These are phyloP conservation scores for Salinomyces thailandicus DNA, from an alignment of 2,329 filamentous ascomycete species.

Conservation along the genomic window DNA sequence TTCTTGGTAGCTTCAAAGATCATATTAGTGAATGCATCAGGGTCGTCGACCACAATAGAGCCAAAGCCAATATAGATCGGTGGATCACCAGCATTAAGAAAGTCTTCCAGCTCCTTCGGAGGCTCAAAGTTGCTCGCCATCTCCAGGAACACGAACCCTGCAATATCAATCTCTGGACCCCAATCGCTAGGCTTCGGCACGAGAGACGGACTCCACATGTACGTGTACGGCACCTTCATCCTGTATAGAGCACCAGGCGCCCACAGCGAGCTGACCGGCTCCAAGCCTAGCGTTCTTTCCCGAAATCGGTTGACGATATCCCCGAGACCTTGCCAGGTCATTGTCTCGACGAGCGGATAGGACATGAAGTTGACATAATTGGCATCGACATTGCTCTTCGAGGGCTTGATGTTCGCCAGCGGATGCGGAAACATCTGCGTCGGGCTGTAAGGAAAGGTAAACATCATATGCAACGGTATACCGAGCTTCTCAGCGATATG, in stretches of 20 bases:
- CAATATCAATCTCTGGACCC: conserved; percentile 27
- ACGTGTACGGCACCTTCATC: conserved; percentile 64
- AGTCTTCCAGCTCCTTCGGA: conserved; percentile 29
- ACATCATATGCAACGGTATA: conserved; percentile 54
- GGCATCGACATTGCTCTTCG: conserved; percentile 56
- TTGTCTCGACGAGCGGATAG: conserved; percentile 70
- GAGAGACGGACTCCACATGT: conserved; percentile 39
- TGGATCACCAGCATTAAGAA: conserved; percentile 46
- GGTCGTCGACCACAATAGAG: conserved; percentile 64
- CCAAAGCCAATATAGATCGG: conserved; percentile 70
- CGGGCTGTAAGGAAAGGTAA: conserved; percentile 61
- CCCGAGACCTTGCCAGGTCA: conserved; percentile 54
- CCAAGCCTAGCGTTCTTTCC: conserved; percentile 56
- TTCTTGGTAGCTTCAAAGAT: conserved; percentile 58
- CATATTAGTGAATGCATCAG: conserved; percentile 56
- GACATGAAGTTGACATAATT: conserved; percentile 71
- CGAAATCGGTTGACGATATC: conserved; percentile 69
- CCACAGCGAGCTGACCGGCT: conserved; percentile 67
- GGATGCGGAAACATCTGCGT: conserved; percentile 69
- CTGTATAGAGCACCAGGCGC: conserved; percentile 63
- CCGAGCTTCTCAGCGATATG: conserved; percentile 72
- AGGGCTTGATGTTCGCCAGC: conserved; percentile 57
- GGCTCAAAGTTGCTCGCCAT: conserved; percentile 27
- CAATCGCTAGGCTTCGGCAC: conserved; percentile 38
- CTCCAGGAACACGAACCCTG: conserved; percentile 28